phyloP scores from a whole-genome alignment of 2,329 filamentous ascomycete genomes.

The Lojkania enalia region DNA sequence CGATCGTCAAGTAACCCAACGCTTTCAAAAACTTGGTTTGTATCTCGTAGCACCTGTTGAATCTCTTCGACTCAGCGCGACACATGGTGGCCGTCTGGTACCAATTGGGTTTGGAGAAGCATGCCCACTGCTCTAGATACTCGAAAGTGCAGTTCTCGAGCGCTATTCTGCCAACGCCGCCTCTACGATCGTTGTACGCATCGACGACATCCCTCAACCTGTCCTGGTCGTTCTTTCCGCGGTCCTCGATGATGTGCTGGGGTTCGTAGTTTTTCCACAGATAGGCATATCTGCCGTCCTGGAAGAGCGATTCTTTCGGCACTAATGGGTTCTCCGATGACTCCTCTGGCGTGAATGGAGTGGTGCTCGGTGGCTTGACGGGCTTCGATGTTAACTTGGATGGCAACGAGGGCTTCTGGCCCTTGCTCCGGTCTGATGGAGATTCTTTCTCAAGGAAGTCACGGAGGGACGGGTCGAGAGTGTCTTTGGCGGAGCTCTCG shows the following conservation, averaged over 20 bases:
- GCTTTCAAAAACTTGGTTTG: conserved; percentile 91
- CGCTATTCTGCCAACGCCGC: conserved; percentile 75
- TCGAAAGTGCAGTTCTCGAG: conserved; percentile 92
- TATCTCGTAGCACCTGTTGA: conserved; percentile 86
- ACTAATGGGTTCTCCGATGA: conserved; percentile 34
- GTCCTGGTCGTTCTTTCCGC: conserved; percentile 74
- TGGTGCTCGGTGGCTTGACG: conserved; percentile 35
- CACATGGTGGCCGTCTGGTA: conserved; percentile 77
- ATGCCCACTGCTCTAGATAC: conserved; percentile 79
- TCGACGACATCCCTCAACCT: conserved; percentile 79
- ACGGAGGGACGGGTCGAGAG: conserved; percentile 80
- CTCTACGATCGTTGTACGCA: conserved; percentile 79
- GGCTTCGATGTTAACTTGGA: conserved; percentile 23
- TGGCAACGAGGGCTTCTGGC: conserved; percentile 53
- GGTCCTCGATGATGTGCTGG: conserved; percentile 68
- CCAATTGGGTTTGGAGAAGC: conserved; percentile 74
- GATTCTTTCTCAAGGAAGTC: conserved; percentile 85
- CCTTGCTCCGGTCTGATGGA: conserved; percentile 69
- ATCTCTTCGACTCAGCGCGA: conserved; percentile 71
- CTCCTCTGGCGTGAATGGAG: conserved; percentile 53
- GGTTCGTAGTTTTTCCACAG: conserved; percentile 92
- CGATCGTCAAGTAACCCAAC: conserved; percentile 77
- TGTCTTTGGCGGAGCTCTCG: conserved; percentile 58
- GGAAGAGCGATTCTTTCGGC: conserved; percentile 61
- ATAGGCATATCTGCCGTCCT: conserved; percentile 77